Conservation (phyloP, 2,329 filamentous ascomycete genomes). For the Zymoseptoria brevis region DNA sequence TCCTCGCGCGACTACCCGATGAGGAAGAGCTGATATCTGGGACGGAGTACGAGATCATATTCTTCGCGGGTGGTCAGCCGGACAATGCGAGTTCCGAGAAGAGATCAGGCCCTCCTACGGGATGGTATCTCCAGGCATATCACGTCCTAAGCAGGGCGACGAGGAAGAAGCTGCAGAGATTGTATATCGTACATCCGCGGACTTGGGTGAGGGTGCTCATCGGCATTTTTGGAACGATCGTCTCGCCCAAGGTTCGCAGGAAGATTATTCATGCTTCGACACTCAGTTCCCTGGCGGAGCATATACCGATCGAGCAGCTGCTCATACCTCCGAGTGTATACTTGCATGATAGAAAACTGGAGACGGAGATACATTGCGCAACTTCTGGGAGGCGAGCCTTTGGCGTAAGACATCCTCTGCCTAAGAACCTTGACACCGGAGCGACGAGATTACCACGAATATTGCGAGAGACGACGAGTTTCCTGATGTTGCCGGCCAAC, state of each 20-base stretch:
- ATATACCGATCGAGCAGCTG: conserved; percentile 46
- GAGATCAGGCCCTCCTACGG: conserved; percentile 44
- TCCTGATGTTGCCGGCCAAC: conserved; percentile 42
- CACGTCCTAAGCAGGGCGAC: conserved; percentile 47
- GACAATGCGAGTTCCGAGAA: conserved; percentile 37
- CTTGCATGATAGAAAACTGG: conserved; percentile 45
- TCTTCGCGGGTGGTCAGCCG: conserved; percentile 48
- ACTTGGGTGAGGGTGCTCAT: conserved; percentile 50
- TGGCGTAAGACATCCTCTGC: conserved; percentile 41
- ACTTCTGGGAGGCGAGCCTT: conserved; percentile 41
- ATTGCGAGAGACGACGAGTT: conserved; percentile 46
- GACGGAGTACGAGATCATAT: conserved; percentile 49
- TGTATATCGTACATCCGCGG: conserved; percentile 52
- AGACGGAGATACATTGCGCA: conserved; percentile 36
- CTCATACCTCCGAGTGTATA: conserved; percentile 49
- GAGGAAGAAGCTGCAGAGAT: conserved; percentile 47
- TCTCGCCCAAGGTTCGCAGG: conserved; percentile 49
- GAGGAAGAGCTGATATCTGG: conserved; percentile 49
- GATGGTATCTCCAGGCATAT: conserved; percentile 52
- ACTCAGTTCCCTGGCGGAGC: conserved; percentile 41
- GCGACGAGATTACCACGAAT: conserved; percentile 44
- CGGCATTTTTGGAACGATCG: conserved; percentile 50
- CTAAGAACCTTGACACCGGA: conserved; percentile 35
- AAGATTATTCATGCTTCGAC: conserved; percentile 51
- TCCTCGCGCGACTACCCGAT: conserved; percentile 46